phyloP scores from a whole-genome alignment of 2,329 filamentous ascomycete species.

The Fonsecaea pugnacius region DNA sequence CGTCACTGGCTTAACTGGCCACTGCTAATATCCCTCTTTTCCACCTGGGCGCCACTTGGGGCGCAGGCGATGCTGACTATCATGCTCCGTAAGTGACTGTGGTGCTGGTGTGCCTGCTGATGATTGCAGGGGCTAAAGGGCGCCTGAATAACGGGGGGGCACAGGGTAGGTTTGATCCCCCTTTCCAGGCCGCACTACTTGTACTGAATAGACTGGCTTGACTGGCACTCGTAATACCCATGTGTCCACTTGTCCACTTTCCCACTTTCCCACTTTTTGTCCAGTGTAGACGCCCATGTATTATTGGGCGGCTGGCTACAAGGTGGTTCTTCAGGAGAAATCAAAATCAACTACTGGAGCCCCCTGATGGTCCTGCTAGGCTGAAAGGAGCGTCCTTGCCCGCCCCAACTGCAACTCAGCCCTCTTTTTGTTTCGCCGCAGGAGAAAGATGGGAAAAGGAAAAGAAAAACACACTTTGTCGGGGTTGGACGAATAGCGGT shows the following conservation, averaged over 20 bases:
- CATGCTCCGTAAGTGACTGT: background rate
- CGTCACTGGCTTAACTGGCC: background rate
- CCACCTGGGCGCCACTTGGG: background rate
- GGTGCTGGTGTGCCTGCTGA: background rate
- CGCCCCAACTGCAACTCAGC: background rate
- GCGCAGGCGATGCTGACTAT: background rate
- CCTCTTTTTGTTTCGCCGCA: background rate
- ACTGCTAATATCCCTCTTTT: slow-evolving; percentile 3
- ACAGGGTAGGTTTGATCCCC: background rate
- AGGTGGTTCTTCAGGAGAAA: slow-evolving; percentile 1
- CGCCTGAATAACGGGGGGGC: background rate
- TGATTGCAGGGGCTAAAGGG: background rate
- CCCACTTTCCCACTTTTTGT: background rate
- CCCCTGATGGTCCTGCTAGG: background rate
- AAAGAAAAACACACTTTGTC: too few relatives aligned
- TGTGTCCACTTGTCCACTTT: background rate
- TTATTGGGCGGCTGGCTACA: too few relatives aligned
- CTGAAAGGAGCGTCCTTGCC: background rate
- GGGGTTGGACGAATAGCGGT: too few relatives aligned
- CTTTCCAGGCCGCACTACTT: background rate
- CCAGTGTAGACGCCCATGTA: background rate
- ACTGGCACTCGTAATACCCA: background rate
- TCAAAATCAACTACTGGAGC: background rate
- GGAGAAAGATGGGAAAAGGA: background rate
- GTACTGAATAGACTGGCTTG: too few relatives aligned